phyloP scores from a whole-genome alignment of 352 stramenopile genomes.

The Peronospora farinosa region DNA sequence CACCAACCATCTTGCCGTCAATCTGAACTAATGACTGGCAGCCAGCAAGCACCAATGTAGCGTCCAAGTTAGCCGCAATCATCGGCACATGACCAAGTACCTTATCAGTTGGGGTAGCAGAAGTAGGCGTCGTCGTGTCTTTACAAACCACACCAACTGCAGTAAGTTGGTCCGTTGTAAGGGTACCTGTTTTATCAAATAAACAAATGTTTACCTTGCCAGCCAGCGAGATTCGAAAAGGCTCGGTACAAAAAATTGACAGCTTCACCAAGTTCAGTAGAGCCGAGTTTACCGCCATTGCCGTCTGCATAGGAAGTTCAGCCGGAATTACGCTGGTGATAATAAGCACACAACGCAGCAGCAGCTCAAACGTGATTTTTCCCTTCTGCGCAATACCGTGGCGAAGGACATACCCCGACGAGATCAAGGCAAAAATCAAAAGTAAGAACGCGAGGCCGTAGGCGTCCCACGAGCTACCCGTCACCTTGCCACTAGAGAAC shows the following conservation, averaged over 20 bases:
- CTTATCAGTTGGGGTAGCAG: slow-evolving; percentile 33
- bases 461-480: slow-evolving; percentile 92
- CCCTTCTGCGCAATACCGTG: slow-evolving; percentile 82
- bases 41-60: slow-evolving; percentile 75
- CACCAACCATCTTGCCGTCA: slow-evolving; percentile 93
- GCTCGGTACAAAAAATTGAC: slow-evolving; percentile 97
- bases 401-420: slow-evolving; percentile 91
- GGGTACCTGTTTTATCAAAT: slow-evolving; percentile 99
- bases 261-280: slow-evolving; percentile 92
- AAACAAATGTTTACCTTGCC: slow-evolving; percentile 95
- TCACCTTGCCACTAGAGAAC: slow-evolving; percentile 95
- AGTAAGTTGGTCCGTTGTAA: slow-evolving; percentile 95
- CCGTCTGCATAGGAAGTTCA: slow-evolving; percentile 97
- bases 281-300: slow-evolving; percentile 95
- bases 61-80: slow-evolving; percentile 76
- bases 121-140: slow-evolving; percentile 43
- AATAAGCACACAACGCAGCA: slow-evolving; percentile 97
- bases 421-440: slow-evolving; percentile 94
- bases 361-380: slow-evolving; percentile 93
- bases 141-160: slow-evolving; percentile 89
- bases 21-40: slow-evolving; percentile 98
- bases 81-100: slow-evolving; percentile 70
- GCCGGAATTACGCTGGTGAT: slow-evolving; percentile 98
- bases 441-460: slow-evolving; percentile 94
- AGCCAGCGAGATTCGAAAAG: slow-evolving; percentile 95